phyloP scores from a whole-genome alignment of 768 basidiomycete species.

The Austroboletus festivus region DNA sequence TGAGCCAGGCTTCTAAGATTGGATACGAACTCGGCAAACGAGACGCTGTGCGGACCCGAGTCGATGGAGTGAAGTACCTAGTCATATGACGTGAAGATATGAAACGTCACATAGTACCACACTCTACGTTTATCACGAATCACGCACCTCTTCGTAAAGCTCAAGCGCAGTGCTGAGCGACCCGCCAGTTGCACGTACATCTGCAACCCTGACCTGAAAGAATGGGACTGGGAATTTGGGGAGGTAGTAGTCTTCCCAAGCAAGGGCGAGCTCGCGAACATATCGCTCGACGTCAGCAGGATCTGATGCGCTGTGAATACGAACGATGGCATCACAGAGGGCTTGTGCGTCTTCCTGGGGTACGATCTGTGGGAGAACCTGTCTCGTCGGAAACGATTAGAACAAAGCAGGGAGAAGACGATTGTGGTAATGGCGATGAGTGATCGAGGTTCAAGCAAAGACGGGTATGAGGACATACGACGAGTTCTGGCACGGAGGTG shows the following conservation, averaged over 20 bases:
- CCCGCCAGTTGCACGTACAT: conserved; percentile 29
- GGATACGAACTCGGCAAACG: conserved; percentile 26
- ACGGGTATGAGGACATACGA: conserved; percentile 17
- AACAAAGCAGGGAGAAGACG: not conserved
- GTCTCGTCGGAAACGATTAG: not conserved
- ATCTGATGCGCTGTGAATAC: conserved; percentile 16
- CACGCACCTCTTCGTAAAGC: conserved; percentile 30
- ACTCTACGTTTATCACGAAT: not conserved
- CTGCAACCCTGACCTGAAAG: conserved; percentile 31
- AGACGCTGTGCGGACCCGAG: conserved; percentile 9
- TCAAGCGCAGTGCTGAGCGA: conserved; percentile 30
- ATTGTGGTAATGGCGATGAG: not conserved
- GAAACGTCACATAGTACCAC: not conserved
- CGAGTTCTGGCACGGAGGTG: conserved; percentile 22
- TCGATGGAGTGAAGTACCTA: conserved; percentile 26
- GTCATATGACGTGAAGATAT: not conserved
- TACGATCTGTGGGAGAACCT: conserved; percentile 24
- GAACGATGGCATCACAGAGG: conserved; percentile 16
- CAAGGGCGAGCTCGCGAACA: conserved; percentile 27
- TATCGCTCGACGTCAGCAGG: conserved; percentile 18
- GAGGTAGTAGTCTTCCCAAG: conserved; percentile 32
- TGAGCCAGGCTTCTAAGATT: conserved; percentile 24
- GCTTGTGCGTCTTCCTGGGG: conserved; percentile 19
- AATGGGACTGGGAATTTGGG: conserved; percentile 31
- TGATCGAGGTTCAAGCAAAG: not conserved